phyloP scores from a whole-genome alignment of 129 eudicot species.

The Silybum marianum region DNA sequence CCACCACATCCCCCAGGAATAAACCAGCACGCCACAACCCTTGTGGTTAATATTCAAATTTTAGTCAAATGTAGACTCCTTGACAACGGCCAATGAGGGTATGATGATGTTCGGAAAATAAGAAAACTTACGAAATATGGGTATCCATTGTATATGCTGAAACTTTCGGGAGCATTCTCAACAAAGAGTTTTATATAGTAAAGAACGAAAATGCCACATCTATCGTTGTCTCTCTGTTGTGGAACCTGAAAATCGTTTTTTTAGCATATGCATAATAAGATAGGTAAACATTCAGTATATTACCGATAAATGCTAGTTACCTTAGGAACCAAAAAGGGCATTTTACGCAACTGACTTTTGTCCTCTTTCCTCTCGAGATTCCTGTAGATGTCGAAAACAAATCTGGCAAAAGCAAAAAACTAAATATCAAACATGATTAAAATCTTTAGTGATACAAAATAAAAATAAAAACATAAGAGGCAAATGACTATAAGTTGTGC shows the following conservation, averaged over 20 bases:
- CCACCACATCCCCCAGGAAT: too few species aligned
- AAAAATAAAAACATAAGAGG: neutral
- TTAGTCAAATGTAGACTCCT: neutral
- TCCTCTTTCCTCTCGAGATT: constrained; percentile 43
- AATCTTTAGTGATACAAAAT: neutral
- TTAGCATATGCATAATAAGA: neutral
- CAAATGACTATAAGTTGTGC: neutral
- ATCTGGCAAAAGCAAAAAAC: constrained; percentile 35
- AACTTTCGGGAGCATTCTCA: constrained; percentile 58
- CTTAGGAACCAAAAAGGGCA: constrained; percentile 77
- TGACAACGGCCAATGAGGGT: neutral
- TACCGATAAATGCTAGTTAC: constrained; percentile 31
- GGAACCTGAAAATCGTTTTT: constrained; percentile 61
- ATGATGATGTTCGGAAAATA: neutral
- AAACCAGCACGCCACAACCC: too few species aligned
- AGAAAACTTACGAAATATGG: constrained; percentile 62
- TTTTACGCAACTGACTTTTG: constrained; percentile 39
- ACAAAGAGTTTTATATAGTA: constrained; percentile 58
- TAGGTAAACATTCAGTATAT: neutral
- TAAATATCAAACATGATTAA: neutral
- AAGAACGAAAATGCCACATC: constrained; percentile 61
- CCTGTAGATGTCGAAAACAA: constrained; percentile 52
- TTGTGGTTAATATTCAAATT: too few species aligned
- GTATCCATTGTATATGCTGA: constrained; percentile 49
- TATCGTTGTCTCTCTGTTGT: constrained; percentile 54